Evolutionary conservation across 2,329 filamentous ascomycete species (phyloP), one percentile per base, ranked within the genome.

Genomic region (Fusarium fracticaudum): DNA sequence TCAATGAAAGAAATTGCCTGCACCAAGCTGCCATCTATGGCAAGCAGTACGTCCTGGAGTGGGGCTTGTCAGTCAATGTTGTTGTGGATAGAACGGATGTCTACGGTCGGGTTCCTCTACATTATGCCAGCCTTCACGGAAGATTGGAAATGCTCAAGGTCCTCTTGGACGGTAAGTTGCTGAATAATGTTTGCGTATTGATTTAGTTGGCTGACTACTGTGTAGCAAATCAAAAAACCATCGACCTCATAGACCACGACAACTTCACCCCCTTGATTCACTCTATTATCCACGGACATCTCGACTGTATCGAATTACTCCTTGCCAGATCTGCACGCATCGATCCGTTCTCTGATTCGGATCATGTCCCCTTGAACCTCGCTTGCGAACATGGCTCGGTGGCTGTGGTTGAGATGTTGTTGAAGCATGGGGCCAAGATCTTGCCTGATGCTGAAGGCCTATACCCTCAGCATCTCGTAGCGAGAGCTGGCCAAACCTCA

Each of bases 1-100:
- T 99, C 82, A 99, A 98, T 78, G 96, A 98, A 84, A 90, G 96
- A 45, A 99, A 98, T 79, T 98, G 95, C 79, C 87, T 99, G 53
- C 96, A 99, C 78, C 96, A 98, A 83, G 94, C 96, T n/a, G 93
- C 95, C 2, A 98, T 98, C 60, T 97, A 97, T 70, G 95, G 95
- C 26, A 95, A 95, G 78, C 85, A 89, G 15, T 92, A 93, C 76
- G 93, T 98, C 37, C 86, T 98, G 67, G 86, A 90, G 58, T 91
- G 93, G 73, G 95, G 93, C 8, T 85, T 99, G n/a, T 85, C 89
- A 4, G 91, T 89, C 51, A 91, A 90, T 9, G 94, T 98, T 40
- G 91, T 95, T 71, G 91, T 95, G 31, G 91, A 91, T 64, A 89
- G 93, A 59, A 93, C 93, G 6, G 96, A 99, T 84, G 95, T 98